phyloP scores from a whole-genome alignment of 164 flowering plant genomes.

The Piper longum region DNA sequence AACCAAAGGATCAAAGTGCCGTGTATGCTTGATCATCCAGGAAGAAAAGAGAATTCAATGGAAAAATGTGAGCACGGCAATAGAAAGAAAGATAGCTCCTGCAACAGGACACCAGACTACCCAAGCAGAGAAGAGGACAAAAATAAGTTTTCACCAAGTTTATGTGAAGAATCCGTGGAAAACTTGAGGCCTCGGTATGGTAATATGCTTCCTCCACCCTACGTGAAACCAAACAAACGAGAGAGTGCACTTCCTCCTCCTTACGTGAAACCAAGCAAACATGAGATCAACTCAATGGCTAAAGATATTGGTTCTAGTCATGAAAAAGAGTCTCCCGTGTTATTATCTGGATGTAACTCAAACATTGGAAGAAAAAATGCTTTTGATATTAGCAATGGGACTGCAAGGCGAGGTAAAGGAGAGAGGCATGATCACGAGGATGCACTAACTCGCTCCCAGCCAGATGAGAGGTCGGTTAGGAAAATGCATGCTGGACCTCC shows the following conservation, averaged over 20 bases:
- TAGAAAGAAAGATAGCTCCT: not conserved
- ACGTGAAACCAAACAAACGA: constrained; percentile 14
- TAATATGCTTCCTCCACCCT: constrained; percentile 33
- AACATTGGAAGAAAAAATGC: not conserved
- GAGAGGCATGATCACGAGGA: not conserved
- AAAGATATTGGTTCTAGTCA: not conserved
- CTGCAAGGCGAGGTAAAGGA: not conserved
- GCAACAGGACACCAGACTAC: not conserved
- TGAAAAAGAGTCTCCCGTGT: not conserved
- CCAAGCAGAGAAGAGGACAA: not conserved
- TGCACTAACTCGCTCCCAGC: constrained; percentile 6
- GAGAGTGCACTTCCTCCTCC: constrained; percentile 28
- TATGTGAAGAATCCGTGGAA: constrained; percentile 11
- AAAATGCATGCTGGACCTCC: constrained; percentile 13
- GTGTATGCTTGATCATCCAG: not conserved
- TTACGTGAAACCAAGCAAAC: constrained; percentile 19
- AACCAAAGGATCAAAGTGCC: constrained; percentile 3
- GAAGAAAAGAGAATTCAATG: not conserved
- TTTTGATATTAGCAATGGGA: not conserved
- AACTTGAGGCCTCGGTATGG: constrained; percentile 8
- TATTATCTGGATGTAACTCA: not conserved
- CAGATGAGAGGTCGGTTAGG: constrained; percentile 38
- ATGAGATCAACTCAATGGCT: not conserved
- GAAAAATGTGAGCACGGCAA: not conserved
- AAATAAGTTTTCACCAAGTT: not conserved